These are phyloP conservation scores for Solanum tarapatanum DNA, from an alignment of 257 asterid genomes.

Conservation along the genomic window DNA sequence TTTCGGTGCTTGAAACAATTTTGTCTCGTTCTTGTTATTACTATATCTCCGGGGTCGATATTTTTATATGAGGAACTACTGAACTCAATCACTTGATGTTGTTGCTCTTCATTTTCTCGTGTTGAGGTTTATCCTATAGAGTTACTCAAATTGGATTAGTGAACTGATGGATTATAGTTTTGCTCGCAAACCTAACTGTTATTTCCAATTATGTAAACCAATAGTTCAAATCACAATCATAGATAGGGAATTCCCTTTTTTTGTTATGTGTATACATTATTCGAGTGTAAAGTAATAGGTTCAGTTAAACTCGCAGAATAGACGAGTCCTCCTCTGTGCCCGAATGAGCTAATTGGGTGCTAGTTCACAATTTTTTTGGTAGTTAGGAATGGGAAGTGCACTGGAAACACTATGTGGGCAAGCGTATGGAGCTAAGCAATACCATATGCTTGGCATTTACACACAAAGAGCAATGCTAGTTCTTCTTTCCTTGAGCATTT, in stretches of 20 bases:
- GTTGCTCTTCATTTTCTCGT: background rate
- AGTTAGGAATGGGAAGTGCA: slow-evolving; percentile 77
- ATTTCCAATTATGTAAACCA: background rate
- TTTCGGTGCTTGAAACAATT: background rate
- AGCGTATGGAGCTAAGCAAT: slow-evolving; percentile 54
- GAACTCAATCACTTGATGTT: background rate
- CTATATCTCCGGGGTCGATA: background rate
- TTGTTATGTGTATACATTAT: background rate
- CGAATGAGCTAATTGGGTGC: background rate
- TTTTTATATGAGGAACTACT: background rate
- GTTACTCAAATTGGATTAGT: background rate
- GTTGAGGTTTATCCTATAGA: background rate
- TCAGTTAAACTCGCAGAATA: background rate
- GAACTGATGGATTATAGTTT: background rate
- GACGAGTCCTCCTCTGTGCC: background rate
- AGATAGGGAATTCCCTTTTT: background rate
- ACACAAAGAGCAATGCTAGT: slow-evolving; percentile 41
- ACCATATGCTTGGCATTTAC: slow-evolving; percentile 38
- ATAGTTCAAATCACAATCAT: background rate
- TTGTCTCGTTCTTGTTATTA: background rate
- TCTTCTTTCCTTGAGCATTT: slow-evolving; percentile 26
- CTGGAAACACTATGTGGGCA: slow-evolving; percentile 61
- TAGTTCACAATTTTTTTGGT: slow-evolving; percentile 8
- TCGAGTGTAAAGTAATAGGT: background rate
- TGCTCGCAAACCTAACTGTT: fast-evolving